A percentile compares a stretch with the other conserved stretches of the same genome.
These are phyloP conservation scores for Scenedesmus sp. DNA, from an alignment of 163 green algal species.

Conservation along the genomic window DNA sequence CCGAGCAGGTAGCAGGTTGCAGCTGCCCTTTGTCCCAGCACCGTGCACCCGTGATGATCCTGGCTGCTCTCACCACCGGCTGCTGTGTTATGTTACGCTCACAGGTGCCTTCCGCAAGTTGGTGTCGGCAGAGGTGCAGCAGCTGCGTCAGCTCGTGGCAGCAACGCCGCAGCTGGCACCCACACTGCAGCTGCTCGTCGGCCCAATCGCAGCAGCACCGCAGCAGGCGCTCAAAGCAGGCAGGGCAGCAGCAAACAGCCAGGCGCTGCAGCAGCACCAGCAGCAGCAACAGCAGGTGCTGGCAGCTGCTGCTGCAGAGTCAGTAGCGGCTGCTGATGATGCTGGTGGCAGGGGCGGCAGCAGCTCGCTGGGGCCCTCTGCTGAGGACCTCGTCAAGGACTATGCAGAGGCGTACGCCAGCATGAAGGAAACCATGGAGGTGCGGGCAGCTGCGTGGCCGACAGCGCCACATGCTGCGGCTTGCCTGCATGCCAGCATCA, in stretches of 20 bases:
- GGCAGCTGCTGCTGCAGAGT: not conserved
- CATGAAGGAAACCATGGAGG: slow-evolving; percentile 55
- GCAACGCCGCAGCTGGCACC: not conserved
- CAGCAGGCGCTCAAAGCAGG: not conserved
- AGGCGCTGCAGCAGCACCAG: slow-evolving; percentile 14
- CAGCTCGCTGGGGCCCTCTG: not conserved
- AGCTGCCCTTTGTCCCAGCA: not conserved
- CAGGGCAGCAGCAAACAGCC: not conserved
- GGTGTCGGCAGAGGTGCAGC: slow-evolving; percentile 37
- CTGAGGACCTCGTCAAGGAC: slow-evolving; percentile 35
- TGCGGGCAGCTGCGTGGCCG: not conserved
- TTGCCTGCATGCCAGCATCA: not conserved
- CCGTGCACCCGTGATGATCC: too few species aligned
- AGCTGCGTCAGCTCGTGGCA: slow-evolving; percentile 42
- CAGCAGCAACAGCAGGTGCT: slow-evolving; percentile 32
- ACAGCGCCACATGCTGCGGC: not conserved
- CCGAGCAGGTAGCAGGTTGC: not conserved
- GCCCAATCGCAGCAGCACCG: slow-evolving; percentile 32
- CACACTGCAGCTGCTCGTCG: slow-evolving; percentile 43
- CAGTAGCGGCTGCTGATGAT: not conserved
- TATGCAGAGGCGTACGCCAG: slow-evolving; percentile 50
- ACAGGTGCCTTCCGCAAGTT: slow-evolving; percentile 39
- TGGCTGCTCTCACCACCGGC: not conserved
- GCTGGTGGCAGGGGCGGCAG: not conserved
- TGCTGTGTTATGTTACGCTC: too few species aligned